Percentiles rank a stretch among this genome's conserved stretches.
Conservation (phyloP, 768 basidiomycete genomes). For the Leccinum variicolor region DNA sequence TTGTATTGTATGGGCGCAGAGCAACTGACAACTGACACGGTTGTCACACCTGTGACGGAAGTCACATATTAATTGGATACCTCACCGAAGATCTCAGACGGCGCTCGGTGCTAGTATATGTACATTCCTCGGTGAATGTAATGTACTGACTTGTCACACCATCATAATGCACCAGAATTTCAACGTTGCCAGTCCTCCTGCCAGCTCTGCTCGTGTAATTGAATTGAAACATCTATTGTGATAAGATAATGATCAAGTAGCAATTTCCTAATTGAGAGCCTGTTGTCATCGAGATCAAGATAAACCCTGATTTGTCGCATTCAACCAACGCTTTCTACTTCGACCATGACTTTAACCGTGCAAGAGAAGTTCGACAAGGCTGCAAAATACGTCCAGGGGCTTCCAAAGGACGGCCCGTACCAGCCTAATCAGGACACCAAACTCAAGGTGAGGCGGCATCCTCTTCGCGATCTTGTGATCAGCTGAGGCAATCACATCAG, state of each 20-base stretch:
- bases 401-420: slow-evolving; percentile 73
- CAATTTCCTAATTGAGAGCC: slow-evolving; percentile 11
- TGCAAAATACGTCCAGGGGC: slow-evolving; percentile 56
- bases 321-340: background rate
- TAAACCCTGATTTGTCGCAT: slow-evolving; percentile 5
- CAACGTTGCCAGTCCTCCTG: background rate
- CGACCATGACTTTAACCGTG: slow-evolving; percentile 47
- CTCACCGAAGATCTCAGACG: slow-evolving; percentile 4
- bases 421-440: slow-evolving; percentile 70
- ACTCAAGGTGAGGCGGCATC: slow-evolving; percentile 62
- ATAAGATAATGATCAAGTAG: slow-evolving; percentile 1
- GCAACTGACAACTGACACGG: slow-evolving; percentile 20
- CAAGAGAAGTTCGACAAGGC: slow-evolving; percentile 73
- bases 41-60: slow-evolving; percentile 20
- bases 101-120: slow-evolving; percentile 7
- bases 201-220: background rate
- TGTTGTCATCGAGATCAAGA: slow-evolving; percentile 14
- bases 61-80: slow-evolving; percentile 16
- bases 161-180: background rate
- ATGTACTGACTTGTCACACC: background rate
- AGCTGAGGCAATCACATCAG: slow-evolving; percentile 38
- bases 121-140: background rate
- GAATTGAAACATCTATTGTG: slow-evolving; percentile 7
- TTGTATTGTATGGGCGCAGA: slow-evolving; percentile 2
- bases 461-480: slow-evolving; percentile 2